Percentiles rank a stretch among this genome's conserved stretches.
Evolutionary conservation across 208 protist species (phyloP).

Genomic region (Acanthamoeba polyphaga): DNA sequence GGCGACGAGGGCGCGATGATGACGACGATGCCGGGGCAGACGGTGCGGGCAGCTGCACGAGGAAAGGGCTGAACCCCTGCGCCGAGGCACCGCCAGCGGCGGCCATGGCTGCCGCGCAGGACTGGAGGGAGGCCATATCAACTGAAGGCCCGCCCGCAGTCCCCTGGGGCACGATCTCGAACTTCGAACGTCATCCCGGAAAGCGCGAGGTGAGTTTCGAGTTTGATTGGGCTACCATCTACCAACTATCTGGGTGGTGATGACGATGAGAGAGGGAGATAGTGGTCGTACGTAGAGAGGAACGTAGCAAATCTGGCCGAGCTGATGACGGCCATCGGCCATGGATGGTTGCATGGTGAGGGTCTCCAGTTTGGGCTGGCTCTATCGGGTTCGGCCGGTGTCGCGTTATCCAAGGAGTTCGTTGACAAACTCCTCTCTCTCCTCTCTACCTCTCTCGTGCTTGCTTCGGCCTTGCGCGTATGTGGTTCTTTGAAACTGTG

Average conservation of each 20-base stretch:
- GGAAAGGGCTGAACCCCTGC: not conserved
- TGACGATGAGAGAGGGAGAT: not conserved
- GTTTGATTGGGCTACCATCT: not conserved
- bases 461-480: too few species aligned
- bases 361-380: not conserved
- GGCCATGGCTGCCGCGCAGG: not conserved
- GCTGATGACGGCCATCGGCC: not conserved
- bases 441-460: too few species aligned
- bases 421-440: too few species aligned
- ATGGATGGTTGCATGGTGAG: not conserved
- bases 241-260: not conserved
- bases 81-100: not conserved
- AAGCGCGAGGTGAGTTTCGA: not conserved
- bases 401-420: too few species aligned
- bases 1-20: not conserved
- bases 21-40: not conserved
- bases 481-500: too few species aligned
- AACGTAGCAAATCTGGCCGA: slow-evolving; percentile 31
- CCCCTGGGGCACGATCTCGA: not conserved
- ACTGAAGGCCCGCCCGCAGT: not conserved
- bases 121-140: not conserved
- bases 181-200: not conserved
- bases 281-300: not conserved
- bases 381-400: too few species aligned
- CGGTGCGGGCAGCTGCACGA: not conserved